These are phyloP conservation scores for Corymbia maculata DNA, from an alignment of 345 rosid genomes.

Conservation along the genomic window DNA sequence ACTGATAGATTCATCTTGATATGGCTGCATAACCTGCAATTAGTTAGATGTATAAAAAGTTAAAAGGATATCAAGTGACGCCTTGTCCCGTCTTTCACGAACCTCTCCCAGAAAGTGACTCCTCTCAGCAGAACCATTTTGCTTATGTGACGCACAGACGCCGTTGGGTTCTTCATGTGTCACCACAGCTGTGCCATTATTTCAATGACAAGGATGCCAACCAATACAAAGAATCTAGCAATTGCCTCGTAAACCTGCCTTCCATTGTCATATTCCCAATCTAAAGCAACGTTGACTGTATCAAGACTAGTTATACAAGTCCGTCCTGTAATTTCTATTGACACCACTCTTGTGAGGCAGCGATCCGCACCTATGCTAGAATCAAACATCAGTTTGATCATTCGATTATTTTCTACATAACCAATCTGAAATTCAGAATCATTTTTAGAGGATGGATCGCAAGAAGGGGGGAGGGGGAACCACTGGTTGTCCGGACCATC, in stretches of 20 bases:
- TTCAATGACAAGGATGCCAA: conserved; percentile 13
- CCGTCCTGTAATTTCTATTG: conserved; percentile 30
- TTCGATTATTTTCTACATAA: conserved; percentile 21
- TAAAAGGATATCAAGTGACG: background rate
- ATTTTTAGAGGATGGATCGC: conserved; percentile 31
- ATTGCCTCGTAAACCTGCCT: conserved; percentile 40
- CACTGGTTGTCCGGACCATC: conserved; percentile 27
- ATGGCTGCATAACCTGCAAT: conserved; percentile 67
- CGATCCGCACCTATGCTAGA: conserved; percentile 22
- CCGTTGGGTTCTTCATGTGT: conserved; percentile 77
- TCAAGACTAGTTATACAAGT: conserved; percentile 59
- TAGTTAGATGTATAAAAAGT: background rate
- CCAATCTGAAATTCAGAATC: conserved; percentile 27
- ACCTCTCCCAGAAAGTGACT: conserved; percentile 96
- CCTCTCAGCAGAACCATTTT: conserved; percentile 58
- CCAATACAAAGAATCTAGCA: conserved; percentile 21
- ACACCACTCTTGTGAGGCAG: conserved; percentile 28
- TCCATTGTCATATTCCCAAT: conserved; percentile 47
- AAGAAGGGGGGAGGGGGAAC: conserved; percentile 20
- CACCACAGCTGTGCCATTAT: conserved; percentile 42
- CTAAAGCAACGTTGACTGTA: conserved; percentile 28
- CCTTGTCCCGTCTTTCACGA: background rate
- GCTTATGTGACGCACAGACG: conserved; percentile 49
- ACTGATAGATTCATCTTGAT: conserved; percentile 60
- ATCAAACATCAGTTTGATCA: conserved; percentile 33